These are phyloP conservation scores for Penicillium nordicum DNA, from an alignment of 2,329 filamentous ascomycete genomes.

Conservation along the genomic window DNA sequence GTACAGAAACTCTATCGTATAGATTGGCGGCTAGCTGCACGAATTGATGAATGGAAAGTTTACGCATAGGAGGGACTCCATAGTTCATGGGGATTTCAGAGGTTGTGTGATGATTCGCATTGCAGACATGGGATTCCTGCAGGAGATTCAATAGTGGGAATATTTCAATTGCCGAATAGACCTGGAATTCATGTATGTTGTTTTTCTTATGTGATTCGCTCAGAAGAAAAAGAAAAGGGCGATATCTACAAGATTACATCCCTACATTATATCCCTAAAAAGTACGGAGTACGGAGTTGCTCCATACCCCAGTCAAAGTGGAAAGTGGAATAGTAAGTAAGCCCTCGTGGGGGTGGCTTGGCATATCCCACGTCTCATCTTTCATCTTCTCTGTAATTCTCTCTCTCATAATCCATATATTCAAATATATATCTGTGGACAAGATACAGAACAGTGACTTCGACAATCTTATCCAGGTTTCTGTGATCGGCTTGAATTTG, in stretches of 20 bases:
- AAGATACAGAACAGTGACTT: background rate
- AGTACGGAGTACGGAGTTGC: background rate
- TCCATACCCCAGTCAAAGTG: background rate
- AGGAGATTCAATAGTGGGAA: constrained; percentile 1
- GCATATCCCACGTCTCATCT: background rate
- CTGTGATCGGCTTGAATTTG: background rate
- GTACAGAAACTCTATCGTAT: background rate
- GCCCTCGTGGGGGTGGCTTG: constrained; percentile 1
- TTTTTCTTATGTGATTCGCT: constrained; percentile 4
- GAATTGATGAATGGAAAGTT: background rate
- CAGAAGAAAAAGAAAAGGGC: background rate
- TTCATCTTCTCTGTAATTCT: background rate
- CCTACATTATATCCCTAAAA: too few species aligned
- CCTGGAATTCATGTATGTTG: background rate
- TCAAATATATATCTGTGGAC: background rate
- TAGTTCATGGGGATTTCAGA: background rate
- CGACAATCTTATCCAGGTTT: background rate
- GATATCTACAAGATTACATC: background rate
- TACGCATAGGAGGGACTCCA: background rate
- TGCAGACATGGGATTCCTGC: constrained; percentile 1
- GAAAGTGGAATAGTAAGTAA: background rate
- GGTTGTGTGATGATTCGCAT: constrained; percentile 6
- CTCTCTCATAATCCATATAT: background rate
- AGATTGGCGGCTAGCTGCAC: background rate
- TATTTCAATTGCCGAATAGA: background rate